phyloP scores from a whole-genome alignment of 768 basidiomycete species.

The Rhizopogon sp. region DNA sequence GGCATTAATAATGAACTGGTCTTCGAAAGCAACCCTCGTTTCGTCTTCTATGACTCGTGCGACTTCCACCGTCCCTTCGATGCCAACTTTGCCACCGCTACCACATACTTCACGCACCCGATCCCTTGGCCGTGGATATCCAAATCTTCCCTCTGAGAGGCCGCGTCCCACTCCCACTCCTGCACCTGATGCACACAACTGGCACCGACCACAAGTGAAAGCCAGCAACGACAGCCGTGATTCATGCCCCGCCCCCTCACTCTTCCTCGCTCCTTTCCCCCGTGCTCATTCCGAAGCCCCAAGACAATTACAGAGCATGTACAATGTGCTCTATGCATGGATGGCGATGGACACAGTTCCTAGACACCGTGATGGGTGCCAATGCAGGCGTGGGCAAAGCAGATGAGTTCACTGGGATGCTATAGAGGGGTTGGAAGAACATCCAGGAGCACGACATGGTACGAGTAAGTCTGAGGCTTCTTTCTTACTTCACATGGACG shows the following conservation, averaged over 20 bases:
- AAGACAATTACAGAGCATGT: conserved; percentile 56
- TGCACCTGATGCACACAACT: too few relatives aligned
- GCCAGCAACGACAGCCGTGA: too few relatives aligned
- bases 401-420: conserved; percentile 78
- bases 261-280: too few relatives aligned
- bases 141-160: too few relatives aligned
- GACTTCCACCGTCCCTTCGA: conserved; percentile 18
- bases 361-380: conserved; percentile 83
- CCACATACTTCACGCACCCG: too few relatives aligned
- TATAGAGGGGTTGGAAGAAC: conserved; percentile 85
- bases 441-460: conserved; percentile 59
- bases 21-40: conserved; percentile 23
- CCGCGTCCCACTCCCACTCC: too few relatives aligned
- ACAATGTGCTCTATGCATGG: conserved; percentile 82
- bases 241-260: too few relatives aligned
- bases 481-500: neutral
- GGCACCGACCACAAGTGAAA: too few relatives aligned
- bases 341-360: conserved; percentile 76
- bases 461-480: conserved; percentile 38
- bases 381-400: conserved; percentile 72
- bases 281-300: too few relatives aligned
- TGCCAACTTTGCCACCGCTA: too few relatives aligned
- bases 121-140: too few relatives aligned
- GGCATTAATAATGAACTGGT: conserved; percentile 18
- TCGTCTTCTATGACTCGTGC: conserved; percentile 35